A percentile compares a stretch with the other conserved stretches of the same genome.
These are phyloP conservation scores for Calonectria fujianensis DNA, from an alignment of 2,329 filamentous ascomycete species.

Conservation along the genomic window DNA sequence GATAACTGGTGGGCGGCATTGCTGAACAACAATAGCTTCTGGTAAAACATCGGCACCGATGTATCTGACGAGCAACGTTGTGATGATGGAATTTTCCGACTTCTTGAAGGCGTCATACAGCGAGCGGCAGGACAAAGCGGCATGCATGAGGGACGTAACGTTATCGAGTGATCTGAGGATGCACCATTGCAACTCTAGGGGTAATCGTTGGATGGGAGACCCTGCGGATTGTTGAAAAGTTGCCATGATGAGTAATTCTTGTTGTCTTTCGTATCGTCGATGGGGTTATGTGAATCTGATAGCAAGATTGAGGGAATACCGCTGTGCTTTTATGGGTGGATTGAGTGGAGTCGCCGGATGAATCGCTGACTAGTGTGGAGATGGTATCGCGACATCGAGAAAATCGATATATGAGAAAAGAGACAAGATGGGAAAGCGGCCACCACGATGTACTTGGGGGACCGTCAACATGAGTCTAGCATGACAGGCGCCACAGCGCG, in stretches of 20 bases:
- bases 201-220: constrained; percentile 10
- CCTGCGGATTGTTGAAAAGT: neutral
- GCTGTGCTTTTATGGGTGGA: constrained; percentile 7
- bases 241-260: neutral
- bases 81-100: constrained; percentile 4
- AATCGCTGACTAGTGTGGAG: constrained; percentile 11
- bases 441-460: neutral
- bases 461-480: constrained; percentile 7
- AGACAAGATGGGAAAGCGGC: constrained; percentile 15
- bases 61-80: neutral
- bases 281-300: neutral
- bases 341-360: constrained; percentile 17
- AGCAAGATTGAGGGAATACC: constrained; percentile 1
- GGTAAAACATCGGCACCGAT: neutral
- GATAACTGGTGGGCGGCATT: constrained; percentile 12
- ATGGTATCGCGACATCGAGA: neutral
- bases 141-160: constrained; percentile 12
- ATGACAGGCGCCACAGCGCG: constrained; percentile 15
- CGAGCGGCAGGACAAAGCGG: constrained; percentile 1
- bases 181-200: constrained; percentile 15
- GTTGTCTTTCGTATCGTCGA: neutral
- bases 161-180: constrained; percentile 10
- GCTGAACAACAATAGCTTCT: constrained; percentile 13
- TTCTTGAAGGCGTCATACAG: constrained; percentile 12
- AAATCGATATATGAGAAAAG: constrained; percentile 5